These are phyloP conservation scores for Backusella westeae DNA, from an alignment of 192 early-diverging fungal species.

Conservation along the genomic window DNA sequence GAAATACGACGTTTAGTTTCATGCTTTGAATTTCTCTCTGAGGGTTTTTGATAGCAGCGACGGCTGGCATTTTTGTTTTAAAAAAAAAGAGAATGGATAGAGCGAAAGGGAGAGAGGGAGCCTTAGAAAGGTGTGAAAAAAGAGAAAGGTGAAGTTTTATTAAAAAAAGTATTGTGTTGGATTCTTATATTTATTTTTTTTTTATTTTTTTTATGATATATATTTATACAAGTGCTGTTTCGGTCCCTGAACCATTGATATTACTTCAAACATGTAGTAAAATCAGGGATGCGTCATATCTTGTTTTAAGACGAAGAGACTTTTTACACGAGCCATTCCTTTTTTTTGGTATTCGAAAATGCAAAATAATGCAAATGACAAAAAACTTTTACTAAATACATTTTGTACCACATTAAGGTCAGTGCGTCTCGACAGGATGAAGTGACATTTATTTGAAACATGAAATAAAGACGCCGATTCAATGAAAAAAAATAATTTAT, in stretches of 20 bases:
- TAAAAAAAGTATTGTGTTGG: no score
- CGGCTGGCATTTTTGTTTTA: slow-evolving; percentile 23
- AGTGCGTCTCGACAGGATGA: not conserved
- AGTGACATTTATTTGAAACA: not conserved
- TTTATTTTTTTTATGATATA: not conserved
- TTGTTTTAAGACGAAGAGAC: slow-evolving; percentile 12
- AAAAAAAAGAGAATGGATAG: not conserved
- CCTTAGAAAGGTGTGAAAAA: not conserved
- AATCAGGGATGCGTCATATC: no score
- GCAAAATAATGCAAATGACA: not conserved
- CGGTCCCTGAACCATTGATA: slow-evolving; percentile 69
- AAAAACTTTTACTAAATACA: not conserved
- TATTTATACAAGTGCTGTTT: slow-evolving; percentile 50
- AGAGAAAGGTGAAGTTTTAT: not conserved
- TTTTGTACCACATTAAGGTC: not conserved
- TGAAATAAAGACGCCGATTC: not conserved
- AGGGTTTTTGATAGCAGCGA: slow-evolving; percentile 21
- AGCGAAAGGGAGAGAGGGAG: slow-evolving; percentile 13
- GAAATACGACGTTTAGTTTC: slow-evolving; percentile 21
- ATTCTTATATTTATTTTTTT: not conserved
- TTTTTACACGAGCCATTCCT: not conserved
- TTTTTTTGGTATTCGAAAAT: not conserved
- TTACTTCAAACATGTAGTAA: slow-evolving; percentile 65
- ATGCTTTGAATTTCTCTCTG: slow-evolving; percentile 23
- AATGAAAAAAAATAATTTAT: slow-evolving; percentile 1